phyloP scores from a whole-genome alignment of 148 eudicot species.

The Arctostaphylos glauca region DNA sequence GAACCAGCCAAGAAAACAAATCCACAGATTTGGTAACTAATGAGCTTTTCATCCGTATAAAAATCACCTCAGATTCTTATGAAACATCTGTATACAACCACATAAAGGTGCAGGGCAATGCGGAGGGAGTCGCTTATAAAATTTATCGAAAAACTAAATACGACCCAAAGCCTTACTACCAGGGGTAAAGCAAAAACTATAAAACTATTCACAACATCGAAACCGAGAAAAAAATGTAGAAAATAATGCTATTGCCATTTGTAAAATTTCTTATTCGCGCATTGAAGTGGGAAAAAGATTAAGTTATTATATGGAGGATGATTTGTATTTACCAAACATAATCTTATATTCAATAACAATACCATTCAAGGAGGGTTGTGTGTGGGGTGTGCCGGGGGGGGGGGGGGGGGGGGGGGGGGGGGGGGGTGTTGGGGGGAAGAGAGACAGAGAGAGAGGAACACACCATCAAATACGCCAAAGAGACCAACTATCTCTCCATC shows the following conservation, averaged over 20 bases:
- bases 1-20: slow-evolving; percentile 20
- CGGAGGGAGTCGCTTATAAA: background rate
- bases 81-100: background rate
- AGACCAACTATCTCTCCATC: slow-evolving; percentile 90
- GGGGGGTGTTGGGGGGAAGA: too few relatives aligned
- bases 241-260: background rate
- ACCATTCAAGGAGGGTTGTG: background rate
- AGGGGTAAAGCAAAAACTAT: background rate
- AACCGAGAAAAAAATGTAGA: background rate
- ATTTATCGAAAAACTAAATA: background rate
- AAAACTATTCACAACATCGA: background rate
- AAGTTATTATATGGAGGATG: background rate
- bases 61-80: background rate
- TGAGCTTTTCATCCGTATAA: background rate
- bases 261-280: background rate
- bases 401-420: too few relatives aligned
- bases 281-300: background rate
- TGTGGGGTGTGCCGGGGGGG: too few relatives aligned
- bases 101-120: background rate
- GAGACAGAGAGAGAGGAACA: slow-evolving; percentile 15
- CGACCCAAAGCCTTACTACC: background rate
- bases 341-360: background rate
- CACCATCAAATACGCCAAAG: slow-evolving; percentile 97
- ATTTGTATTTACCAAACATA: background rate
- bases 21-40: background rate